phyloP scores from a whole-genome alignment of 164 flowering plant species.

The Dillenia turbinata region DNA sequence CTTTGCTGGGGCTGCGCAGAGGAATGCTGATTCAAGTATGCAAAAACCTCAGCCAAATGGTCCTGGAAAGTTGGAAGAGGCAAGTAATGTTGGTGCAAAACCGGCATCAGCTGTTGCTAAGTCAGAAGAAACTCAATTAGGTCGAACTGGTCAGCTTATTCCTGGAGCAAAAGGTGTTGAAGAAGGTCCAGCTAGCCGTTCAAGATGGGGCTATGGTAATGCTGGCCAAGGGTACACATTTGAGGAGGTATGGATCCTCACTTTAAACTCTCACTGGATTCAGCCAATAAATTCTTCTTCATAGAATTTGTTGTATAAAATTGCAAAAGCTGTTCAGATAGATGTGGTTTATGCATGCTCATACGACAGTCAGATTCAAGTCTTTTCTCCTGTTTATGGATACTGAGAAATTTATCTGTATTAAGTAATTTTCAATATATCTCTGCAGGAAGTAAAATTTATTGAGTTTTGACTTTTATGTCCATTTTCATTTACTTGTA shows the following conservation, averaged over 20 bases:
- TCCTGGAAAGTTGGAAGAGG: conserved; percentile 71
- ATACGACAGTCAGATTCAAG: too few species aligned
- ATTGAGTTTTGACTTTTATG: too few species aligned
- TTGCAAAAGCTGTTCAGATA: too few species aligned
- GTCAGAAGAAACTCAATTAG: conserved; percentile 57
- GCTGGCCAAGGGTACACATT: conserved; percentile 99
- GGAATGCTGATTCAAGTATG: conserved; percentile 56
- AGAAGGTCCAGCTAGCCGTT: conserved; percentile 61
- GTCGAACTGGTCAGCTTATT: conserved; percentile 50
- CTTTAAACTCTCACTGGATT: background rate
- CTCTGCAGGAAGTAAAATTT: too few species aligned
- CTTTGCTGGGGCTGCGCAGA: conserved; percentile 43
- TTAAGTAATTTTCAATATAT: too few species aligned
- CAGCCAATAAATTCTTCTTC: too few species aligned
- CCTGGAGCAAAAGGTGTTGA: conserved; percentile 73
- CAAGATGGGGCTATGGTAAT: conserved; percentile 86
- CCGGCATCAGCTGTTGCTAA: conserved; percentile 35
- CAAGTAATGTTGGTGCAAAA: conserved; percentile 35
- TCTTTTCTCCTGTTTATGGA: too few species aligned
- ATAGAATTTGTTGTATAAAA: too few species aligned
- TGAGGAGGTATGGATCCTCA: conserved; percentile 65
- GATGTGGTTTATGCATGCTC: too few species aligned
- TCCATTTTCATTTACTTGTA: background rate
- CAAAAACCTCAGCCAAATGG: conserved; percentile 66
- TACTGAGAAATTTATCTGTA: too few species aligned